Conservation (phyloP, 2,329 filamentous ascomycete species). For the Scortechinia acanthostroma region DNA sequence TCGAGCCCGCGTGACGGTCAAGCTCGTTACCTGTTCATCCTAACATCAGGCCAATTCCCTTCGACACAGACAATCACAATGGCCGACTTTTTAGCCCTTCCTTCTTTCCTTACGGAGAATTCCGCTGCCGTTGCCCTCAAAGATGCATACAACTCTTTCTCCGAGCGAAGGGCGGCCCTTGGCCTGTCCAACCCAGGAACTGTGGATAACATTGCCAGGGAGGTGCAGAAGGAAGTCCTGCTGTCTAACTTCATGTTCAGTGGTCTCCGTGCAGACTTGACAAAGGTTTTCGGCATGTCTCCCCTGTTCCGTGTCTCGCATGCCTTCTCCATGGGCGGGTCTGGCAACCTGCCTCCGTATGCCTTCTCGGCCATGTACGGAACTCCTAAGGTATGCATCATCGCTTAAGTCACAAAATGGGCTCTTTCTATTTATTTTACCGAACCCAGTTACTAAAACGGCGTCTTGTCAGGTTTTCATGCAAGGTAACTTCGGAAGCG, state of each 20-base stretch:
- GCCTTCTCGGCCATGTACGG: conserved; percentile 68
- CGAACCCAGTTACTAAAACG: neutral
- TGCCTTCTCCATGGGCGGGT: conserved; percentile 66
- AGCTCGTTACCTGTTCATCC: no score
- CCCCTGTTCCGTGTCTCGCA: conserved; percentile 72
- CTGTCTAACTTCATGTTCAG: conserved; percentile 71
- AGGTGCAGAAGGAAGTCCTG: conserved; percentile 70
- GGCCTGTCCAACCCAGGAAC: conserved; percentile 67
- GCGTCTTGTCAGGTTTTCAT: conserved; percentile 55
- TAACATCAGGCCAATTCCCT: no score
- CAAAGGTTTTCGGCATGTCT: conserved; percentile 66
- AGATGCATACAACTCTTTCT: conserved; percentile 59
- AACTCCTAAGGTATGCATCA: conserved; percentile 61
- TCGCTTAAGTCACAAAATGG: no score
- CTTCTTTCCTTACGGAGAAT: conserved; percentile 49
- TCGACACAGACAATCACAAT: conserved; percentile 4
- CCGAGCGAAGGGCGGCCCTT: conserved; percentile 58
- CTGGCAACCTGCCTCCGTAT: conserved; percentile 52
- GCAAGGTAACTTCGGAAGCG: conserved; percentile 69
- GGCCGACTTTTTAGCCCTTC: conserved; percentile 1
- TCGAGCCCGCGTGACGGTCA: no score
- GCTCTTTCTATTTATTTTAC: no score
- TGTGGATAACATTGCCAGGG: conserved; percentile 64
- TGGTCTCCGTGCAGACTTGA: conserved; percentile 67
- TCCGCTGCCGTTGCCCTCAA: conserved; percentile 41